phyloP scores from a whole-genome alignment of 768 basidiomycete genomes.

The Podaxis sp. region DNA sequence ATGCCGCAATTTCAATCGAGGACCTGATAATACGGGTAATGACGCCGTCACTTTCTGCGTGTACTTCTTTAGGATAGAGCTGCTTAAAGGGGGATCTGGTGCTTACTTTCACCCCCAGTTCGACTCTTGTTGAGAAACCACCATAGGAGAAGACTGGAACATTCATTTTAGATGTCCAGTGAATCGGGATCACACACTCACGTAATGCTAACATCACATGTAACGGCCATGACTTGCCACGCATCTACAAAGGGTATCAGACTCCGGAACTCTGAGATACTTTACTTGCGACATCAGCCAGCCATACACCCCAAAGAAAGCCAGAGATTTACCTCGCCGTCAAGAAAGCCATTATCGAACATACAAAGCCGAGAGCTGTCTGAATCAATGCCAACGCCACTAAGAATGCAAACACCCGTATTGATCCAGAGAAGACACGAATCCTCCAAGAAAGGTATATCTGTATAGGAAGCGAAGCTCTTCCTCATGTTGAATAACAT shows the following conservation, averaged over 20 bases:
- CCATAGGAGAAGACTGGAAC: conserved; percentile 23
- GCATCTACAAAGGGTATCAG: conserved; percentile 29
- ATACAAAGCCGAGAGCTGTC: conserved; percentile 23
- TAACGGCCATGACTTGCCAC: conserved; percentile 28
- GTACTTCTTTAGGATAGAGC: neutral
- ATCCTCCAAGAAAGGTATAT: conserved; percentile 32
- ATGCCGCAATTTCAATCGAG: conserved; percentile 30
- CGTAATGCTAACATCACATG: conserved; percentile 30
- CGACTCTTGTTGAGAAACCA: conserved; percentile 26
- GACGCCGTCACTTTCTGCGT: conserved; percentile 27
- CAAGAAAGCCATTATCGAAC: conserved; percentile 23
- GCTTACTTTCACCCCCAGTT: conserved; percentile 25
- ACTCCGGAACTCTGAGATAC: conserved; percentile 23
- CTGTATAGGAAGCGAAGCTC: conserved; percentile 32
- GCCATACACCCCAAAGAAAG: neutral
- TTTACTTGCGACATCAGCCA: conserved; percentile 8
- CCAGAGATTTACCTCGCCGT: conserved; percentile 21
- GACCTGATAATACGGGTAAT: conserved; percentile 27
- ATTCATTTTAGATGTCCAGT: neutral
- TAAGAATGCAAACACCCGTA: conserved; percentile 21
- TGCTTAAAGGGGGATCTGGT: neutral
- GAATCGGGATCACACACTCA: conserved; percentile 14
- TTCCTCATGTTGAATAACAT: conserved; percentile 6
- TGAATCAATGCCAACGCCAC: conserved; percentile 22
- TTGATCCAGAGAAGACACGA: conserved; percentile 23